These are phyloP conservation scores for Scopulariopsis brevicaulis DNA, from an alignment of 2,329 filamentous ascomycete genomes.

Conservation along the genomic window DNA sequence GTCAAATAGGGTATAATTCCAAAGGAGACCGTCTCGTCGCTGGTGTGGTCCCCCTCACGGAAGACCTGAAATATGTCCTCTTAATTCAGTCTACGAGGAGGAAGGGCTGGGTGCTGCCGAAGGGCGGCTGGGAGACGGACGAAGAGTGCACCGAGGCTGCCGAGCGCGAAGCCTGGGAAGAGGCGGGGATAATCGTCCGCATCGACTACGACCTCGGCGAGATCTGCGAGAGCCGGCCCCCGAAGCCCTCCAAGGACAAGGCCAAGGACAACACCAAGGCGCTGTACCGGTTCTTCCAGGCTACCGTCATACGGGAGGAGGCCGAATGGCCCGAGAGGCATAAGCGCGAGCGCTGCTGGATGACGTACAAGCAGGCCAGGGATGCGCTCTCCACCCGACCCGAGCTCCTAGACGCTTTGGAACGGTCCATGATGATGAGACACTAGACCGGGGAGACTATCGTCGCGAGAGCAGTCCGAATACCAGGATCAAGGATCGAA, in stretches of 20 bases:
- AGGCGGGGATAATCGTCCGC: conserved; percentile 81
- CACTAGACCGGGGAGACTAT: conserved; percentile 6
- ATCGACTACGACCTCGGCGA: conserved; percentile 78
- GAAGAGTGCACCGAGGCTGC: conserved; percentile 81
- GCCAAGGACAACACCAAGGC: conserved; percentile 51
- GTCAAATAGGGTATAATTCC: conserved; percentile 67
- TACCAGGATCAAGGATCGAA: too few species aligned
- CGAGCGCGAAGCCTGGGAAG: conserved; percentile 90
- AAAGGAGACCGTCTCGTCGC: conserved; percentile 92
- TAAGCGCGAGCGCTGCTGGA: conserved; percentile 86
- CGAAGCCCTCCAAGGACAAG: conserved; percentile 66
- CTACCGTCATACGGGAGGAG: conserved; percentile 76
- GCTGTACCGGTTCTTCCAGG: conserved; percentile 75
- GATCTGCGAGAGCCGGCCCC: conserved; percentile 74
- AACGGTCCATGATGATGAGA: conserved; percentile 60
- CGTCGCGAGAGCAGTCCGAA: too few species aligned
- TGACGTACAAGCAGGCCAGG: conserved; percentile 72
- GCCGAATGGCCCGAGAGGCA: conserved; percentile 86
- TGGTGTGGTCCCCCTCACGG: conserved; percentile 80
- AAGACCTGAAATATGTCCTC: conserved; percentile 78
- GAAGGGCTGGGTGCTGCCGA: conserved; percentile 92
- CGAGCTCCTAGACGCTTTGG: conserved; percentile 79
- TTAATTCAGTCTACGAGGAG: conserved; percentile 87
- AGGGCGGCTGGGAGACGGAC: conserved; percentile 95
- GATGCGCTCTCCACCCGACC: conserved; percentile 67